Conservation (phyloP, 257 asterid species). For the Mentha longifolia region DNA sequence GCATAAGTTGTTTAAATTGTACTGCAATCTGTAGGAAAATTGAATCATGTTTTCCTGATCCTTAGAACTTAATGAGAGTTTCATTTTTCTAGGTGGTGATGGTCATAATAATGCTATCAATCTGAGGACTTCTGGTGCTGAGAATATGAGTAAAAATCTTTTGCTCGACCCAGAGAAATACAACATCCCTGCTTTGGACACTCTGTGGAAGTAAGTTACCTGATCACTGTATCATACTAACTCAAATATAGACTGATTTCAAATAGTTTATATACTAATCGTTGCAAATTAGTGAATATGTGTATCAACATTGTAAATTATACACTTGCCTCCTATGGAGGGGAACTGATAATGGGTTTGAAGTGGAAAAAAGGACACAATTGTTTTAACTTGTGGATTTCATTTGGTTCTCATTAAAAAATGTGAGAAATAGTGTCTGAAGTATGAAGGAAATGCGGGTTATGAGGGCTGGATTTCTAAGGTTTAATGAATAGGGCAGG, state of each 20-base stretch:
- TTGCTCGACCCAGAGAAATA: slow-evolving; percentile 26
- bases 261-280: neutral
- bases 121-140: slow-evolving; percentile 33
- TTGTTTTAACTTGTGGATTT: neutral
- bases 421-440: neutral
- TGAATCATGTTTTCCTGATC: slow-evolving; percentile 23
- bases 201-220: slow-evolving; percentile 67
- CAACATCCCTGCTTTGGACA: slow-evolving; percentile 47
- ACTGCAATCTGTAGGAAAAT: slow-evolving; percentile 12
- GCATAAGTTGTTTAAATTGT: slow-evolving; percentile 16
- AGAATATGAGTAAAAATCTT: slow-evolving; percentile 29
- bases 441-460: neutral
- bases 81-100: slow-evolving; percentile 42
- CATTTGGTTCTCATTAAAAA: neutral
- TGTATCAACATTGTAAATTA: neutral
- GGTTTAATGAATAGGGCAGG: neutral
- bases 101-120: slow-evolving; percentile 26
- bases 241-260: neutral
- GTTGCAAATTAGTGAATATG: neutral
- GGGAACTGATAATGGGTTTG: neutral
- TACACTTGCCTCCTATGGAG: neutral
- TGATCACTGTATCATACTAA: slow-evolving; percentile 2
- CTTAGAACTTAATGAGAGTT: slow-evolving; percentile 13
- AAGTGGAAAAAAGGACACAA: neutral
- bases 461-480: neutral